Percentiles rank a stretch among this genome's conserved stretches.
Evolutionary conservation across 2,329 filamentous ascomycete genomes (phyloP).

Genomic region (Microdochium bolleyi): DNA sequence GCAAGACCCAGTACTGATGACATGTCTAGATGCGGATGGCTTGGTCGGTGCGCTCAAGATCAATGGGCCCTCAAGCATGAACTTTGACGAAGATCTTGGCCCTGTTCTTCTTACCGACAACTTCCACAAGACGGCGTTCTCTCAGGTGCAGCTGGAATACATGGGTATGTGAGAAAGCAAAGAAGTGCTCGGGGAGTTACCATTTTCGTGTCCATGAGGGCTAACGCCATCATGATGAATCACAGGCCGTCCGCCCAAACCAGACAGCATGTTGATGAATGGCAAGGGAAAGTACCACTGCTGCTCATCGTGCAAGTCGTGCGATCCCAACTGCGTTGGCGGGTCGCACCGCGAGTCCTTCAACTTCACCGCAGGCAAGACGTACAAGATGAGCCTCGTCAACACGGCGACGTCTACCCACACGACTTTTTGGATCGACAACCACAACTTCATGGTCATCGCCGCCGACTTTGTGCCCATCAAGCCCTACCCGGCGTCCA

Average conservation of each 20-base stretch:
- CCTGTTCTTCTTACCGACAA: conserved; percentile 43
- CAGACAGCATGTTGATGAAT: conserved; percentile 32
- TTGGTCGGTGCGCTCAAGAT: conserved; percentile 38
- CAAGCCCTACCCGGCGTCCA: background rate
- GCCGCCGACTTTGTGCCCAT: background rate
- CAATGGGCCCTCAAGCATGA: conserved; percentile 27
- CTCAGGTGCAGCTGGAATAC: background rate
- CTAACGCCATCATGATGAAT: no score
- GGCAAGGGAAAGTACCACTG: conserved; percentile 26
- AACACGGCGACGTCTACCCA: background rate
- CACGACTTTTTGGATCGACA: background rate
- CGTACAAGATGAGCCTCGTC: background rate
- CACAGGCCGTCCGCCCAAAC: conserved; percentile 9
- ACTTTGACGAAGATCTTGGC: conserved; percentile 45
- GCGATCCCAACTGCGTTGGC: conserved; percentile 6
- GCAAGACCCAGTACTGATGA: background rate
- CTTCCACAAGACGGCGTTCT: conserved; percentile 29
- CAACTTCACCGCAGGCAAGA: background rate
- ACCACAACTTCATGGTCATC: background rate
- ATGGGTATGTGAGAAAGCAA: background rate
- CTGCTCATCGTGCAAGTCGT: background rate
- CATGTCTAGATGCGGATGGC: conserved; percentile 28
- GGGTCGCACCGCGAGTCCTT: conserved; percentile 18
- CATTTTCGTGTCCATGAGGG: no score
- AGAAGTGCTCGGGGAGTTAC: no score